phyloP scores from a whole-genome alignment of 306 rosid genomes.

The Mimosa bimucronata region DNA sequence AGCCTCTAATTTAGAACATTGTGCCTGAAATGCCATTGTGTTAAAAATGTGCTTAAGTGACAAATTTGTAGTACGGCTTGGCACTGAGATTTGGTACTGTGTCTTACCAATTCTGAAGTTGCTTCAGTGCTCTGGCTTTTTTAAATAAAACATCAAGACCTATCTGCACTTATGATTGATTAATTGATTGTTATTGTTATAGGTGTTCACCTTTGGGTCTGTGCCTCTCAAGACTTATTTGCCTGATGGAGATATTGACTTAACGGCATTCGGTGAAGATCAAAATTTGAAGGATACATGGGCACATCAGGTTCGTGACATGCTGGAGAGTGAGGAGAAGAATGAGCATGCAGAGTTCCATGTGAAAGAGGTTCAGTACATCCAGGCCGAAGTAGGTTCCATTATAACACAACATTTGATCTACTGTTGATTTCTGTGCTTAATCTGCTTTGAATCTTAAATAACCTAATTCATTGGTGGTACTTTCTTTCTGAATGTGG shows the following conservation, averaged over 20 bases:
- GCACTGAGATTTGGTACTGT: not conserved
- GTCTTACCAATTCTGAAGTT: not conserved
- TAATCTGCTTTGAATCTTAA: not conserved
- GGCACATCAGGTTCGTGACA: constrained; percentile 85
- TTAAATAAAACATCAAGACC: no score
- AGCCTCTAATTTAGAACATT: not conserved
- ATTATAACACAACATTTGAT: constrained; percentile 8
- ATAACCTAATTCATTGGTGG: constrained; percentile 6
- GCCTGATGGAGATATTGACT: constrained; percentile 94
- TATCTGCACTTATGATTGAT: not conserved
- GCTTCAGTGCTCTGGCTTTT: not conserved
- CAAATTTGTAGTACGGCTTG: not conserved
- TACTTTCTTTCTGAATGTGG: not conserved
- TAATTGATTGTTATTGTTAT: constrained; percentile 27
- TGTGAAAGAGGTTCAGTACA: constrained; percentile 88
- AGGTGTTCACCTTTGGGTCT: constrained; percentile 90
- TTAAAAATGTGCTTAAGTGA: not conserved
- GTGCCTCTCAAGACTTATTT: constrained; percentile 91
- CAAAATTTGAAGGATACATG: constrained; percentile 72
- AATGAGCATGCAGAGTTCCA: constrained; percentile 76
- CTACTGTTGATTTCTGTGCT: constrained; percentile 4
- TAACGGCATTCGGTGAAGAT: constrained; percentile 72
- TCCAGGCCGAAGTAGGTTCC: constrained; percentile 84
- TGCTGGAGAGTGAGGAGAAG: constrained; percentile 78
- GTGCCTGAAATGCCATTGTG: not conserved